phyloP scores from a whole-genome alignment of 192 early-diverging fungal species.

The Entrophospora sp. region DNA sequence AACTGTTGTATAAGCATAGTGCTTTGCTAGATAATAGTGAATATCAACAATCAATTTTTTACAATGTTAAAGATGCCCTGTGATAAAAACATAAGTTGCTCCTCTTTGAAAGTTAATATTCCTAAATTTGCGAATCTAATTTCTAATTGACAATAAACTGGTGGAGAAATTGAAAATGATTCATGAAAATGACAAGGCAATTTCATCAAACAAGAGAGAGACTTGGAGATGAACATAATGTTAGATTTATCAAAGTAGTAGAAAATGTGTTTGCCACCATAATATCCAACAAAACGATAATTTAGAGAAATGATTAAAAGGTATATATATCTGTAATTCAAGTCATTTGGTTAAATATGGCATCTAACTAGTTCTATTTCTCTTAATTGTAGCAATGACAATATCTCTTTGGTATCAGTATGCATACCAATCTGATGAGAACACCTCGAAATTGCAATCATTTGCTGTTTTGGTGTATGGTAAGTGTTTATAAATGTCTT shows the following conservation, averaged over 20 bases:
- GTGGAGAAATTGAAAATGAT: not conserved
- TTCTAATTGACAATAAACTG: not conserved
- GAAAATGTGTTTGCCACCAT: not conserved
- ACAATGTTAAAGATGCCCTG: not conserved
- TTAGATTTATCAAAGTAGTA: conserved; percentile 6
- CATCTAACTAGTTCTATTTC: not conserved
- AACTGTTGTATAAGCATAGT: not conserved
- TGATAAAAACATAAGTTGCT: conserved; percentile 3
- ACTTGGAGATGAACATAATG: conserved; percentile 12
- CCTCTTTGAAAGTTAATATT: not conserved
- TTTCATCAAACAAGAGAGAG: not conserved
- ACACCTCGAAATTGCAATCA: not conserved
- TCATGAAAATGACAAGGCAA: not conserved
- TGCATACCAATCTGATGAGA: not conserved
- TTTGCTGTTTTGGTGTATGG: conserved; percentile 2
- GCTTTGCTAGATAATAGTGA: conserved; percentile 11
- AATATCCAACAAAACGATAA: conserved; percentile 1
- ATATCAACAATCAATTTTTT: conserved; percentile 11
- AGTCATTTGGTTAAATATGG: not conserved
- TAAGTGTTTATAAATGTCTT: not conserved
- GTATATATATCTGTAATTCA: not conserved
- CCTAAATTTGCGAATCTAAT: conserved; percentile 6
- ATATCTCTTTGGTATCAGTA: conserved; percentile 5
- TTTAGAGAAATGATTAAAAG: not conserved
- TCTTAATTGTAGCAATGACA: conserved; percentile 2